phyloP scores from a whole-genome alignment of 495 filamentous ascomycete genomes.

The Penicillium manginii region DNA sequence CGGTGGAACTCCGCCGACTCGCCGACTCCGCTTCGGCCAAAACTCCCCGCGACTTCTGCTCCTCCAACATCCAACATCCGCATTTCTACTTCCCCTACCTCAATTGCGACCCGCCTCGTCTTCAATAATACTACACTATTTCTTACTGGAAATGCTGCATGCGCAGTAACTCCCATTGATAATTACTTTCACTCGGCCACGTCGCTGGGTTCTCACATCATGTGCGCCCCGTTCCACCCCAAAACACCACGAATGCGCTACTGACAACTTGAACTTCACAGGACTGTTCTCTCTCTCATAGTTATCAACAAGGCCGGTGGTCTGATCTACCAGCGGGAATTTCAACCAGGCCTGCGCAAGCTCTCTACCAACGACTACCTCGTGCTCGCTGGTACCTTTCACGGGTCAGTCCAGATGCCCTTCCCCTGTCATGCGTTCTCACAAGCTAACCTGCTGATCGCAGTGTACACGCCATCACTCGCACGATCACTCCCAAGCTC shows the following conservation, averaged over 20 bases:
- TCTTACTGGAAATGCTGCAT: slow-evolving; percentile 12
- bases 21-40: not conserved
- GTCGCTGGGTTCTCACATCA: slow-evolving; percentile 19
- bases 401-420: slow-evolving; percentile 63
- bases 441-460: not conserved
- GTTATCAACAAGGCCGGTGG: slow-evolving; percentile 99
- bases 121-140: not conserved
- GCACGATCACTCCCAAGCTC: slow-evolving; percentile 68
- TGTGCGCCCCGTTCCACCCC: slow-evolving; percentile 21
- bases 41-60: slow-evolving; percentile 11
- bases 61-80: not conserved
- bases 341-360: slow-evolving; percentile 80
- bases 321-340: slow-evolving; percentile 92
- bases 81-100: not conserved
- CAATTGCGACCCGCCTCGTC: not conserved
- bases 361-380: slow-evolving; percentile 93
- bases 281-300: slow-evolving; percentile 91
- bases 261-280: slow-evolving; percentile 37
- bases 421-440: slow-evolving; percentile 5
- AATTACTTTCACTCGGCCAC: slow-evolving; percentile 11
- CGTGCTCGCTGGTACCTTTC: slow-evolving; percentile 96
- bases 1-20: not conserved
- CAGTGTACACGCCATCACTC: slow-evolving; percentile 87
- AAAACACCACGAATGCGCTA: slow-evolving; percentile 3
- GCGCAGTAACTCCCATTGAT: not conserved